A percentile compares a stretch with the other conserved stretches of the same genome.
These are phyloP conservation scores for Mortierella sp. DNA, from an alignment of 371 early-diverging fungal genomes.

Conservation along the genomic window DNA sequence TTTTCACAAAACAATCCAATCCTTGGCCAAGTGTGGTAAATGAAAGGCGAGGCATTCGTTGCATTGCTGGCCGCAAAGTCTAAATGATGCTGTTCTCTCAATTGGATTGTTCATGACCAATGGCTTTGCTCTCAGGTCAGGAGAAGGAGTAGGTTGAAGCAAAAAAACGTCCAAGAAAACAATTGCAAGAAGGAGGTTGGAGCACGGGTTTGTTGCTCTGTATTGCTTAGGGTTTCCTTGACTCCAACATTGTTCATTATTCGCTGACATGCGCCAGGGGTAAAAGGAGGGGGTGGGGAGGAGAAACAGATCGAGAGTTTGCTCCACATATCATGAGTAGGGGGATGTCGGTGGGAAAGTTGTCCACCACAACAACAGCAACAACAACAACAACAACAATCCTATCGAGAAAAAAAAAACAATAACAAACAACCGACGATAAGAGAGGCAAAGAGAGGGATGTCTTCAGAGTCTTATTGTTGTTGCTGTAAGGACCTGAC, in stretches of 20 bases:
- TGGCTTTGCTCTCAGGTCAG: not conserved
- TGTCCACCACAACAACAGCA: not conserved
- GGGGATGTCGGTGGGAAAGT: not conserved
- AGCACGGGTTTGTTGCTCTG: not conserved
- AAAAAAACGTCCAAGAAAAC: not conserved
- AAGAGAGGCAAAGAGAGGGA: not conserved
- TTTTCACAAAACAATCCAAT: not conserved
- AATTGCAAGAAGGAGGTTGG: not conserved
- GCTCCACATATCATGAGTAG: not conserved
- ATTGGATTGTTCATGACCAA: not conserved
- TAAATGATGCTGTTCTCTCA: not conserved
- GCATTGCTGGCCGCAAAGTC: not conserved
- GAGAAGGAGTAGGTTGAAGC: too few species aligned
- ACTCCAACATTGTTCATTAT: not conserved
- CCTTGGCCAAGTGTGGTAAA: not conserved
- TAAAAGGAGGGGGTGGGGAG: not conserved
- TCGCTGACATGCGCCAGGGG: slow-evolving; percentile 3
- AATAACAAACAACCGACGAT: not conserved
- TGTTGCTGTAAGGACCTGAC: not conserved
- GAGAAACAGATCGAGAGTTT: not conserved
- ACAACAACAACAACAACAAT: not conserved
- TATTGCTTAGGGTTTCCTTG: not conserved
- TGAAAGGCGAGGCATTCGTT: not conserved
- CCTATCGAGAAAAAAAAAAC: not conserved
- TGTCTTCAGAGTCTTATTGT: not conserved